Base-by-base conservation (phyloP, 148 eudicot genomes). In the Fagopyrum tataricum region DNA sequence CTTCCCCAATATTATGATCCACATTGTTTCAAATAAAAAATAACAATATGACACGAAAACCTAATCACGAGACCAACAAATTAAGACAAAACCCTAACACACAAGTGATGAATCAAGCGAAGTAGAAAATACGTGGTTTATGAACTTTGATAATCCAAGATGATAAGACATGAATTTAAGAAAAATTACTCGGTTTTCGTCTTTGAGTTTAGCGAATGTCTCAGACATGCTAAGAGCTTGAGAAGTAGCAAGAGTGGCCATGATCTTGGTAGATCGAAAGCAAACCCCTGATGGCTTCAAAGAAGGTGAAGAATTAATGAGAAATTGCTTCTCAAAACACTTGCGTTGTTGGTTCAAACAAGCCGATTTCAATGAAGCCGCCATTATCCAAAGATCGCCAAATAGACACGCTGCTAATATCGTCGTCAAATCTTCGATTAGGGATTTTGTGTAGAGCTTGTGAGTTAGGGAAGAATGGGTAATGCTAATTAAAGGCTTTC, bases 131-230 rank as follows among this genome's bases (percentile, higher is more conserved):
- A 20, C 73, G 12, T 21, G 42, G 3, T 56, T 18, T 31, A 46
- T 41, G n/a, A 37, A 13, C 2, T 12, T 64, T 42, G 21, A 73
- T 44, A 6, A 53, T 68, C 39, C 13, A 23, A 76, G 40, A 8
- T 3, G 66, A 6, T 48, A 12, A 48, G 1, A 23, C 13, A 0
- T 4, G 11, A 44, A 0, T 47, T 41, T 24, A 10, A 59, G 66
- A 24, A 44, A 51, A 78, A 24, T 37, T 76, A 93, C 98, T 74
- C 88, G 89, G 55, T 91, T 90, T 47, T 87, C 81, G 41, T 82
- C 72, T 76, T 72, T 89, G 78, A 93, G 75, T 58, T 74, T 84
- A 24, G 82, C 72, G 84, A 93, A 93, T 49, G 98, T 93, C 73
- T 93, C 85, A 0, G 95, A 89, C 18, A 93, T 72, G 21, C 93